Evolutionary conservation across 2,329 filamentous ascomycete species (phyloP).

Genomic region (Botrytis byssoidea): DNA sequence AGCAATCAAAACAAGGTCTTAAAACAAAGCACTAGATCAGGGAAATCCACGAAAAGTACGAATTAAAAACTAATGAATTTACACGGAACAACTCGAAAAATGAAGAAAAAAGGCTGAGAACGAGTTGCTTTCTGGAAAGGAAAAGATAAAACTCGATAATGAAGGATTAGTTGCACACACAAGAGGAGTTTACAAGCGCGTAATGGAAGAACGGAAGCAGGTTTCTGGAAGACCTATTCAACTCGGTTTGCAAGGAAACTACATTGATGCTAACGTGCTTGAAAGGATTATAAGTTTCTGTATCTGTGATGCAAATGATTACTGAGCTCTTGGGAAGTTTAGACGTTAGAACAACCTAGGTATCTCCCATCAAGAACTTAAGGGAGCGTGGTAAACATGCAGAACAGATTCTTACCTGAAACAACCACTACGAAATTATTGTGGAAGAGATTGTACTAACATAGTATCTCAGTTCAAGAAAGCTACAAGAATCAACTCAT

Average conservation of each 20-base stretch:
- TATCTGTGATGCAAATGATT: background rate
- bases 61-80: background rate
- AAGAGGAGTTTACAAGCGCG: background rate
- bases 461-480: background rate
- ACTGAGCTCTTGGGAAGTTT: background rate
- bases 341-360: too few relatives aligned
- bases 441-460: background rate
- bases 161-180: background rate
- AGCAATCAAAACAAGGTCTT: background rate
- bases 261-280: background rate
- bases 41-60: too few relatives aligned
- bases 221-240: background rate
- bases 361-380: background rate
- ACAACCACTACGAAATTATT: background rate
- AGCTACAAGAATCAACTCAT: background rate
- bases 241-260: background rate
- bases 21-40: background rate
- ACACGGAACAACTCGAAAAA: background rate
- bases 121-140: background rate
- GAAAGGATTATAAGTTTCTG: background rate
- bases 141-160: background rate
- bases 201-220: background rate
- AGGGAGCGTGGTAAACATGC: background rate
- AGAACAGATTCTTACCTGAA: background rate
- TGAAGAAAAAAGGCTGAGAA: rapidly evolving